Evolutionary conservation across 148 eudicot species (phyloP).

Genomic region (Camellia granthamiana): DNA sequence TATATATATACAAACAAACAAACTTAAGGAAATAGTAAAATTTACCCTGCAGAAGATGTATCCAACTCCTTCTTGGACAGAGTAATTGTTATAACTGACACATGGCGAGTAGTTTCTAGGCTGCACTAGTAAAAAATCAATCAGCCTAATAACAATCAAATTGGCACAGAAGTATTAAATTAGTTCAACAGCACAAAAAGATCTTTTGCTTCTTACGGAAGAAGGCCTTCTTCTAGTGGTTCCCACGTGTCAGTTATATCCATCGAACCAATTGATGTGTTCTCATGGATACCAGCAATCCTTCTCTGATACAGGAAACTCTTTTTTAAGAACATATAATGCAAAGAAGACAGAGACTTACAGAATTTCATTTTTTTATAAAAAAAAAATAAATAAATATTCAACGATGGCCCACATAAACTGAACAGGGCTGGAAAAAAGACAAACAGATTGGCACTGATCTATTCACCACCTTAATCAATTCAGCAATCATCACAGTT

Average conservation of each 20-base stretch:
- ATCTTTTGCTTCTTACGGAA: constrained; percentile 41
- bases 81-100: constrained; percentile 62
- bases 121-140: constrained; percentile 29
- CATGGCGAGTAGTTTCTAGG: constrained; percentile 72
- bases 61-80: constrained; percentile 62
- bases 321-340: neutral
- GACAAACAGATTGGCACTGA: neutral
- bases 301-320: constrained; percentile 43
- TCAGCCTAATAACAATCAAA: neutral
- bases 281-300: constrained; percentile 59
- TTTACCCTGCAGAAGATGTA: constrained; percentile 56
- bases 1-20: too few species aligned
- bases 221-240: constrained; percentile 74
- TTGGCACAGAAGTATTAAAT: neutral
- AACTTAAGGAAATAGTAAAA: neutral
- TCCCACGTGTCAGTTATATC: constrained; percentile 66
- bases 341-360: neutral
- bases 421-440: neutral
- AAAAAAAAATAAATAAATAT: neutral
- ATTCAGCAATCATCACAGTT: constrained; percentile 68
- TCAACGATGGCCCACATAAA: neutral
- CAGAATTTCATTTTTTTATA: neutral
- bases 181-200: neutral
- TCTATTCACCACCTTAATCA: constrained; percentile 48
- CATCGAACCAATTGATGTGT: constrained; percentile 52